Evolutionary conservation across 2,329 filamentous ascomycete genomes (phyloP).

Genomic region (Shiraia sp.): DNA sequence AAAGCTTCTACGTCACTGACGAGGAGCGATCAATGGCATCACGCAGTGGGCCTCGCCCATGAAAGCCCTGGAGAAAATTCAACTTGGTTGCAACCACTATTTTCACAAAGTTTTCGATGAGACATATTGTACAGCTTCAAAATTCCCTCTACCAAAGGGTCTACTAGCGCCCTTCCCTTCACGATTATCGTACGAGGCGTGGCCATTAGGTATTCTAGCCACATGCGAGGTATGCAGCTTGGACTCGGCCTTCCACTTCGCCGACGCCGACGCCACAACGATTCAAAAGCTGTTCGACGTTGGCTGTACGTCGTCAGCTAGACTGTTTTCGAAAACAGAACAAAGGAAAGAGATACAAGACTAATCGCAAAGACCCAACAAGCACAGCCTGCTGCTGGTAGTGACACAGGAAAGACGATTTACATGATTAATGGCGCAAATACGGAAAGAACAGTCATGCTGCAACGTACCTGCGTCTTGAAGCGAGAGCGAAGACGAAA

Average conservation of each 20-base stretch:
- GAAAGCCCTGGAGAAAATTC: too few relatives aligned
- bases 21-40: slow-evolving; percentile 23
- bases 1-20: slow-evolving; percentile 36
- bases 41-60: not conserved
- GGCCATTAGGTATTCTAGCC: not conserved
- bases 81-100: not conserved
- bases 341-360: not conserved
- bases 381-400: not conserved
- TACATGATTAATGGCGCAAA: too few relatives aligned
- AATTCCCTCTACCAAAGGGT: not conserved
- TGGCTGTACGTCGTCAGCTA: slow-evolving; percentile 5
- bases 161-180: not conserved
- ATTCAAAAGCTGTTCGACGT: too few relatives aligned
- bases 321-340: slow-evolving; percentile 1
- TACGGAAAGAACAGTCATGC: too few relatives aligned
- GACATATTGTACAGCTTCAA: not conserved
- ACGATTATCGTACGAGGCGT: not conserved
- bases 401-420: too few relatives aligned
- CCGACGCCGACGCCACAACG: too few relatives aligned
- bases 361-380: not conserved
- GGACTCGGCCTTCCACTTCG: too few relatives aligned
- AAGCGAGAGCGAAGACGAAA: too few relatives aligned
- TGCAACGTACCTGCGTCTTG: too few relatives aligned
- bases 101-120: not conserved
- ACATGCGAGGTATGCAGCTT: too few relatives aligned